Conservation (phyloP, 1,139 yeast species). For the Pichia sp. region DNA sequence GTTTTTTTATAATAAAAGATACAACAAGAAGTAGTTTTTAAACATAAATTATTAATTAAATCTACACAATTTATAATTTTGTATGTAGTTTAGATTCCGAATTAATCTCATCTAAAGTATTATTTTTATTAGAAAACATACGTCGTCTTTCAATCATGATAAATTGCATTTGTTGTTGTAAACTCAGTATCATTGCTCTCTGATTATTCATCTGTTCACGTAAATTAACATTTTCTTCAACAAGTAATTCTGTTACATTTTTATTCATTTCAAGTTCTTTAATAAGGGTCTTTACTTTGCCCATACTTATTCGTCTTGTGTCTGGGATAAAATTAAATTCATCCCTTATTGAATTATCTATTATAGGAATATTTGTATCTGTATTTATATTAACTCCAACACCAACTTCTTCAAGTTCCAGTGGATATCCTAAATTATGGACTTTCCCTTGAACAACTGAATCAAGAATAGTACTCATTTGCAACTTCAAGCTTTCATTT, state of each 20-base stretch:
- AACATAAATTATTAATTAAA: too few relatives aligned
- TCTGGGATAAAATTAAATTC: background rate
- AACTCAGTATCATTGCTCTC: constrained; percentile 39
- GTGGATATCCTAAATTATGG: constrained; percentile 46
- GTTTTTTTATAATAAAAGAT: too few relatives aligned
- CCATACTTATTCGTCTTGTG: constrained; percentile 35
- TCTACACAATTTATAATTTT: constrained; percentile 8
- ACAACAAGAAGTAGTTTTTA: too few relatives aligned
- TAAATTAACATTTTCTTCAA: constrained; percentile 41
- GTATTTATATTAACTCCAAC: constrained; percentile 23
- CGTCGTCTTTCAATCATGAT: constrained; percentile 38
- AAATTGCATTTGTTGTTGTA: constrained; percentile 49
- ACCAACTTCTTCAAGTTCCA: constrained; percentile 25
- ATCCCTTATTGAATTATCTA: background rate
- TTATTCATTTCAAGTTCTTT: constrained; percentile 33
- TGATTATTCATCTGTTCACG: constrained; percentile 47
- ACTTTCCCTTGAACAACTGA: constrained; percentile 47
- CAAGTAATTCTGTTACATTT: constrained; percentile 34
- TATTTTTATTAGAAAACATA: constrained; percentile 10
- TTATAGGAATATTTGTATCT: background rate
- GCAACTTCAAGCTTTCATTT: constrained; percentile 34
- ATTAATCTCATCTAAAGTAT: background rate
- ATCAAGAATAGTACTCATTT: constrained; percentile 42
- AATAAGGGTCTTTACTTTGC: constrained; percentile 35
- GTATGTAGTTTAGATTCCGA: constrained; percentile 11